These are phyloP conservation scores for Ascochyta rabiei DNA, from an alignment of 2,329 filamentous ascomycete species.

Conservation along the genomic window DNA sequence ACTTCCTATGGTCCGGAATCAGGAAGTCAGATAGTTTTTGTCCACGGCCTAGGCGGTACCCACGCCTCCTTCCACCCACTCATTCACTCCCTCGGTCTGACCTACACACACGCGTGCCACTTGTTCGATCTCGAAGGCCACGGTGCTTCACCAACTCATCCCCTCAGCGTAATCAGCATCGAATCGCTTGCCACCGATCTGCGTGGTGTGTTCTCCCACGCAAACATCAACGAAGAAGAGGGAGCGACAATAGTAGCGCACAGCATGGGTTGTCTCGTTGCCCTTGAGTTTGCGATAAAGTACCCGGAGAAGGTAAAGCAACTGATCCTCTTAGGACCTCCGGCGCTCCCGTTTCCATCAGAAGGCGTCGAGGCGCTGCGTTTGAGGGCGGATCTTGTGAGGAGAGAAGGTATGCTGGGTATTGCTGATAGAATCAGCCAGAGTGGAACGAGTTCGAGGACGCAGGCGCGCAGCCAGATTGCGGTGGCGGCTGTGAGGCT, in stretches of 20 bases:
- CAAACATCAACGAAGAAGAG: slow-evolving; percentile 29
- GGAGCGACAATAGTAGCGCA: slow-evolving; percentile 57
- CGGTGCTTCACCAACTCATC: slow-evolving; percentile 59
- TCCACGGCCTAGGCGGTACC: slow-evolving; percentile 62
- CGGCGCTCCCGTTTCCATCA: slow-evolving; percentile 53
- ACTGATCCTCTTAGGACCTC: slow-evolving; percentile 57
- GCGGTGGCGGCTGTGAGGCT: slow-evolving; percentile 52
- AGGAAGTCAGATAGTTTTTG: slow-evolving; percentile 53
- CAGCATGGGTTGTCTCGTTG: slow-evolving; percentile 59
- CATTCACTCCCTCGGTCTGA: slow-evolving; percentile 44
- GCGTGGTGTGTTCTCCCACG: slow-evolving; percentile 45
- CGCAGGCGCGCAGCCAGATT: slow-evolving; percentile 49
- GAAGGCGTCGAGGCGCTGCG: slow-evolving; percentile 37
- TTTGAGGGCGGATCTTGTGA: slow-evolving; percentile 50
- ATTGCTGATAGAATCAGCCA: slow-evolving; percentile 50
- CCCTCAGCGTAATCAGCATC: slow-evolving; percentile 53
- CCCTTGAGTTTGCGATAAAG: slow-evolving; percentile 50
- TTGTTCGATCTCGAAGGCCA: slow-evolving; percentile 64
- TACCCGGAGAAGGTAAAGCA: slow-evolving; percentile 51
- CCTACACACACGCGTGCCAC: slow-evolving; percentile 45
- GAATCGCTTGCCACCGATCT: slow-evolving; percentile 54
- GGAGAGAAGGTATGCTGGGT: slow-evolving; percentile 53
- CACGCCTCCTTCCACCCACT: slow-evolving; percentile 56
- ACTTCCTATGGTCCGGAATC: slow-evolving; percentile 32
- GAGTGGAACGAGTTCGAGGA: slow-evolving; percentile 47